A percentile compares a stretch with the other conserved stretches of the same genome.
phyloP scores from a whole-genome alignment of 164 flowering plant genomes.

The Chimonanthus praecox region DNA sequence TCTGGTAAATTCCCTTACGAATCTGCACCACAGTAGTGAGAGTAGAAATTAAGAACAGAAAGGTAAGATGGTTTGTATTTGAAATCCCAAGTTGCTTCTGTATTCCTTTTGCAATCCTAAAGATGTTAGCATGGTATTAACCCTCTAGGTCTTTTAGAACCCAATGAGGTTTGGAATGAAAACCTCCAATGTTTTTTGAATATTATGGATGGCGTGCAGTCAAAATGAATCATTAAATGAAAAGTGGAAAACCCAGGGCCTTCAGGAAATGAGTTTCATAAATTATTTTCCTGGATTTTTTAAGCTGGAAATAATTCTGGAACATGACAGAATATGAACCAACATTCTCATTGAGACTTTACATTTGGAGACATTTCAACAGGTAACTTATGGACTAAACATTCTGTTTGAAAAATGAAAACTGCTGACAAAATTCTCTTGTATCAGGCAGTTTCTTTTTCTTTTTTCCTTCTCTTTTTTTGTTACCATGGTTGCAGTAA shows the following conservation, averaged over 20 bases:
- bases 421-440: conserved; percentile 52
- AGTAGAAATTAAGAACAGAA: not conserved
- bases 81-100: not conserved
- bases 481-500: no score
- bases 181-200: not conserved
- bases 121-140: not conserved
- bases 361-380: not conserved
- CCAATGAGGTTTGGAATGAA: not conserved
- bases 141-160: not conserved
- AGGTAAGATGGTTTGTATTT: not conserved
- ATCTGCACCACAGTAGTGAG: conserved; percentile 39
- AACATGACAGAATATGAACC: not conserved
- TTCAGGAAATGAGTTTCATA: not conserved
- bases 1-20: conserved; percentile 60
- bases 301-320: not conserved
- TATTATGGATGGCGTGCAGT: not conserved
- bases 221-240: not conserved
- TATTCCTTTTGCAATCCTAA: no score
- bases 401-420: not conserved
- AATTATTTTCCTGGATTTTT: not conserved
- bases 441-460: conserved; percentile 39
- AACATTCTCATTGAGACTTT: not conserved
- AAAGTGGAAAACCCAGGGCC: not conserved
- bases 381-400: not conserved
- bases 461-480: conserved; percentile 25